phyloP scores from a whole-genome alignment of 371 early-diverging fungal genomes.

The Lichtheimia ramosa region DNA sequence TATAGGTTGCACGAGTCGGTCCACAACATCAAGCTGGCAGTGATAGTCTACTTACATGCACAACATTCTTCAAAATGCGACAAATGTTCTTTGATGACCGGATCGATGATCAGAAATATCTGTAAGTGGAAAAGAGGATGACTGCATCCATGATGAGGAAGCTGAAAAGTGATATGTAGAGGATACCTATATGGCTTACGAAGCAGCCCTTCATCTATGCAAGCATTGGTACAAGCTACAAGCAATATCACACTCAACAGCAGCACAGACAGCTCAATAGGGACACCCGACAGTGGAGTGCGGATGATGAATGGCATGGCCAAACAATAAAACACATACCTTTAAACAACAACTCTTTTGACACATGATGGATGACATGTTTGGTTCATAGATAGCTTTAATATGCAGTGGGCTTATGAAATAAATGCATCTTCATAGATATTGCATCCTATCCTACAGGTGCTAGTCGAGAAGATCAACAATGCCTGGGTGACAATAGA shows the following conservation, averaged over 20 bases:
- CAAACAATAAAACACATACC: not conserved
- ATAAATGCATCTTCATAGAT: too few species aligned
- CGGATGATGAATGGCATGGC: not conserved
- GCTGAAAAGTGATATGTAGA: slow-evolving; percentile 15
- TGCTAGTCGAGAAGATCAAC: not conserved
- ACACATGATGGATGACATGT: too few species aligned
- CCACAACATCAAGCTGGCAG: slow-evolving; percentile 99
- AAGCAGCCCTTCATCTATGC: slow-evolving; percentile 36
- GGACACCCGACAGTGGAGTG: not conserved
- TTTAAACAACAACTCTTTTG: not conserved
- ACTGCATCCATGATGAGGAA: not conserved
- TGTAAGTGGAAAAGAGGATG: slow-evolving; percentile 44
- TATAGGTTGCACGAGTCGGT: slow-evolving; percentile 87
- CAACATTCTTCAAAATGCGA: slow-evolving; percentile 97
- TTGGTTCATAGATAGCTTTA: too few species aligned
- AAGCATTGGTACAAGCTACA: slow-evolving; percentile 30
- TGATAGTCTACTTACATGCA: slow-evolving; percentile 95
- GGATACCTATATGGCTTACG: slow-evolving; percentile 63
- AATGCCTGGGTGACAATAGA: not conserved
- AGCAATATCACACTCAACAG: slow-evolving; percentile 25
- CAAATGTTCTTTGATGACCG: slow-evolving; percentile 92
- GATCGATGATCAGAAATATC: slow-evolving; percentile 92
- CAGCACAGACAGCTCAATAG: not conserved
- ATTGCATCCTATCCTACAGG: not conserved
- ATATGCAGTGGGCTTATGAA: too few species aligned